Evolutionary conservation across 257 asterid species (phyloP), one percentile per base, ranked within the genome.

Genomic region (Sherardia arvensis): DNA sequence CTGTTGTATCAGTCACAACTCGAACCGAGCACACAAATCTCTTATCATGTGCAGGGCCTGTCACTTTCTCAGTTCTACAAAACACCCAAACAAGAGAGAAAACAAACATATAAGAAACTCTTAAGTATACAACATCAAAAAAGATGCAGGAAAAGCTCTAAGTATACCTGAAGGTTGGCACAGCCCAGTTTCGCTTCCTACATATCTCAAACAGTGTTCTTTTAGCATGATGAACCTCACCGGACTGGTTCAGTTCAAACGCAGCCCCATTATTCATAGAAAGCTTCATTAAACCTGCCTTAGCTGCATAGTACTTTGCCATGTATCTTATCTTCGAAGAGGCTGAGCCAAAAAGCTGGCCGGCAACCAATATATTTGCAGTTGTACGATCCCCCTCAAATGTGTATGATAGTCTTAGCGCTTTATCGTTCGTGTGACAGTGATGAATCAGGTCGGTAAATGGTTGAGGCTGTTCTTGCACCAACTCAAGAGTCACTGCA

Each of bases 261-360:
- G 70, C 70, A n/a, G 15, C 23, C n/a, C 30, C 45, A 9, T 62
- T 14, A 33, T 55, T 72, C 38, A 25, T 61, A 8, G 79, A 73
- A 63, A 85, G 45, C 64, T 73, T 78, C 49, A 11, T 53, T 22
- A 92, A 74, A 68, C 97, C 95, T 45, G 72, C 78, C 78, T 84
- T 87, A 0, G 95, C 97, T 10, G 94, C 97, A 62, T 78, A 84
- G 64, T 89, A 93, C 79, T 65, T 89, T 0, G 97, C 94, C 53
- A 73, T 79, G 71, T 92, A 95, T 62, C 74, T 87, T 47, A 87
- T 81, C 65, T 81, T 85, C 0, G 95, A 80, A 64, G 86, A 78
- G 63, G 84, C 84, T 0, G 96, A 78, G 38, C 74, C 88, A 45
- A 87, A 62, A 57, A 76, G 72, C 14, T 62, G 43, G 51, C 96